Conservation (phyloP, 768 basidiomycete species). For the Lentinula boryana region DNA sequence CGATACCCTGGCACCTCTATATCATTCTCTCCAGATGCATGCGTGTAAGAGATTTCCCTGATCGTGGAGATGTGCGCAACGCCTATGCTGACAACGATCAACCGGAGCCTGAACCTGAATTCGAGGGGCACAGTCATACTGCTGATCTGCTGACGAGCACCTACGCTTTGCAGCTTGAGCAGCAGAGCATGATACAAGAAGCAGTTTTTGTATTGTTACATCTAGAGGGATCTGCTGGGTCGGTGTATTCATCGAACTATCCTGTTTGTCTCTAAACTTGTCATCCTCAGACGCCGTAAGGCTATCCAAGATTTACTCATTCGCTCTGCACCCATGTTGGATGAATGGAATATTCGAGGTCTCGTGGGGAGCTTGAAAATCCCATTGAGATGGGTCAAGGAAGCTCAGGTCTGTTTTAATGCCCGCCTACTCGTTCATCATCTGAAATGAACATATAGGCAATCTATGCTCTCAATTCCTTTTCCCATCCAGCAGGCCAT, state of each 20-base stretch:
- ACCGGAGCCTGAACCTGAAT: conserved; percentile 24
- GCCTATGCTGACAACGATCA: conserved; percentile 24
- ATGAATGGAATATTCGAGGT: conserved; percentile 71
- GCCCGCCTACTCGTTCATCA: conserved; percentile 1
- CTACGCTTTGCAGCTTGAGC: conserved; percentile 87
- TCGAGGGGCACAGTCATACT: conserved; percentile 75
- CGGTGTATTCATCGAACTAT: conserved; percentile 21
- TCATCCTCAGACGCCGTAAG: conserved; percentile 59
- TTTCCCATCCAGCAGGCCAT: conserved; percentile 32
- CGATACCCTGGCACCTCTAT: conserved; percentile 91
- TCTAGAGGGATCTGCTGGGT: conserved; percentile 78
- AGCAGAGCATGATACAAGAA: conserved; percentile 73
- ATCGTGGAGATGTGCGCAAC: conserved; percentile 49
- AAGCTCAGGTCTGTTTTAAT: conserved; percentile 61
- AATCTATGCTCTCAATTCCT: conserved; percentile 45
- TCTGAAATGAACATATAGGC: conserved; percentile 38
- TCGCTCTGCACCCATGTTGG: conserved; percentile 57
- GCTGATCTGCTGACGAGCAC: conserved; percentile 79
- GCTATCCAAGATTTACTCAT: conserved; percentile 77
- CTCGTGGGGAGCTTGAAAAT: conserved; percentile 73
- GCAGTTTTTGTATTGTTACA: conserved; percentile 88
- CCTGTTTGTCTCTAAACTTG: not conserved
- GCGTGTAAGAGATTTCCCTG: conserved; percentile 81
- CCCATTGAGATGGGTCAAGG: conserved; percentile 83
- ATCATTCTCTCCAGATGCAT: conserved; percentile 81